A percentile compares a stretch with the other conserved stretches of the same genome.
These are phyloP conservation scores for Magnaporthiopsis rhizophila DNA, from an alignment of 2,329 filamentous ascomycete species.

Conservation along the genomic window DNA sequence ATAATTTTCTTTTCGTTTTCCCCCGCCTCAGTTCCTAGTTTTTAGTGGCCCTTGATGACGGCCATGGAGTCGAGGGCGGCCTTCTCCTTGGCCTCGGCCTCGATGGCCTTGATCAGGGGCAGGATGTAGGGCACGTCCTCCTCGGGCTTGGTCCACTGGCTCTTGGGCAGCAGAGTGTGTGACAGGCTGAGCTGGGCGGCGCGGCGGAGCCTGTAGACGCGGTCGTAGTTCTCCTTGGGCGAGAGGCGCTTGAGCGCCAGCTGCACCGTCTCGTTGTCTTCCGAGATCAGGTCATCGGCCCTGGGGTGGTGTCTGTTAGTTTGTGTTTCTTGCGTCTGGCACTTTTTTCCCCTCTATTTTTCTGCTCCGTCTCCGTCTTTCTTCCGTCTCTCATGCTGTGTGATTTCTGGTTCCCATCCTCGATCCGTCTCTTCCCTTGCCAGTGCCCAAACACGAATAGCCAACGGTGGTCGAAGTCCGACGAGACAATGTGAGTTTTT, in stretches of 20 bases:
- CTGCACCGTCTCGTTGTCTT: constrained; percentile 83
- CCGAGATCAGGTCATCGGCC: constrained; percentile 88
- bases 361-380: not conserved
- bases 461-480: too few relatives aligned
- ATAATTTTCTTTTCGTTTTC: not conserved
- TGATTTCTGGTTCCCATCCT: not conserved
- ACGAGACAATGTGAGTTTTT: not conserved
- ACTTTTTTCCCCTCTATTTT: not conserved
- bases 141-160: constrained; percentile 51
- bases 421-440: not conserved
- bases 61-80: constrained; percentile 41
- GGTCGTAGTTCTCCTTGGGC: constrained; percentile 88
- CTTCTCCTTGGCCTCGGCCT: constrained; percentile 41
- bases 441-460: not conserved
- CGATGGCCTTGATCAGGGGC: constrained; percentile 44
- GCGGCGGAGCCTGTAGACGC: constrained; percentile 92
- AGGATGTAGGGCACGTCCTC: constrained; percentile 48
- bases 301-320: constrained; percentile 35
- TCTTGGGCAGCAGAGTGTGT: constrained; percentile 57
- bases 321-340: not conserved
- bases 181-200: constrained; percentile 70
- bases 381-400: too few relatives aligned
- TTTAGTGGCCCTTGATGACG: constrained; percentile 40
- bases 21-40: constrained; percentile 5
- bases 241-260: constrained; percentile 84